A percentile compares a stretch with the other conserved stretches of the same genome.
Conservation (phyloP, 371 early-diverging fungal species). For the Mucor plumbeus region DNA sequence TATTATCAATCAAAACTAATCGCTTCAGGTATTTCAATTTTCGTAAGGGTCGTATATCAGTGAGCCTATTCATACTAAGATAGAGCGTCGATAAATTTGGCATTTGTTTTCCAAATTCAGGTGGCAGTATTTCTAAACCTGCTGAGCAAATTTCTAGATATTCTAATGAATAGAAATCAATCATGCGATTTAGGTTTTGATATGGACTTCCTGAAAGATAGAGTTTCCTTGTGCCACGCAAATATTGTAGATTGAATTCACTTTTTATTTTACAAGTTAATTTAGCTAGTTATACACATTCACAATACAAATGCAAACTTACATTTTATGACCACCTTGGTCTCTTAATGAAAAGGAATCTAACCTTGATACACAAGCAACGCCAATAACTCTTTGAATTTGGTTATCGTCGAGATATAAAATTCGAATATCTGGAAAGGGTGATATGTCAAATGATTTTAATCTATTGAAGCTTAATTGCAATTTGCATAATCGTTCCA, state of each 20-base stretch:
- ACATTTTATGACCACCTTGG: slow-evolving; percentile 55
- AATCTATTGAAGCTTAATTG: slow-evolving; percentile 56
- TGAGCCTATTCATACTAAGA: slow-evolving; percentile 55
- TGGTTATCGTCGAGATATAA: slow-evolving; percentile 63
- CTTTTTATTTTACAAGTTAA: slow-evolving; percentile 22
- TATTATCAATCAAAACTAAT: slow-evolving; percentile 58
- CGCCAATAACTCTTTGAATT: slow-evolving; percentile 48
- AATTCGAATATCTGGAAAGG: slow-evolving; percentile 55
- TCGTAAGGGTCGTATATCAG: slow-evolving; percentile 49
- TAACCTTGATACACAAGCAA: slow-evolving; percentile 41
- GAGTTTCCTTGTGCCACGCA: slow-evolving; percentile 54
- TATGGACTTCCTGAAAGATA: slow-evolving; percentile 60
- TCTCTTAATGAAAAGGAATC: slow-evolving; percentile 60
- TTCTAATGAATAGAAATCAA: slow-evolving; percentile 57
- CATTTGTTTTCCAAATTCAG: slow-evolving; percentile 50
- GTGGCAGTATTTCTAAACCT: slow-evolving; percentile 52
- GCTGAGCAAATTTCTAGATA: slow-evolving; percentile 59
- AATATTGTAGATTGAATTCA: slow-evolving; percentile 48
- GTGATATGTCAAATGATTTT: slow-evolving; percentile 46
- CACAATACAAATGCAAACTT: slow-evolving; percentile 4
- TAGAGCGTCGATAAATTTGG: slow-evolving; percentile 57
- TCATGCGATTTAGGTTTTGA: slow-evolving; percentile 38
- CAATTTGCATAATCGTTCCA: slow-evolving; percentile 46
- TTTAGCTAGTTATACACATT: background rate
- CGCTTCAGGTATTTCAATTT: slow-evolving; percentile 51